Percentiles rank a stretch among this genome's conserved stretches.
Conservation (phyloP, 805 yeast species). For the Candida sphagnicola region DNA sequence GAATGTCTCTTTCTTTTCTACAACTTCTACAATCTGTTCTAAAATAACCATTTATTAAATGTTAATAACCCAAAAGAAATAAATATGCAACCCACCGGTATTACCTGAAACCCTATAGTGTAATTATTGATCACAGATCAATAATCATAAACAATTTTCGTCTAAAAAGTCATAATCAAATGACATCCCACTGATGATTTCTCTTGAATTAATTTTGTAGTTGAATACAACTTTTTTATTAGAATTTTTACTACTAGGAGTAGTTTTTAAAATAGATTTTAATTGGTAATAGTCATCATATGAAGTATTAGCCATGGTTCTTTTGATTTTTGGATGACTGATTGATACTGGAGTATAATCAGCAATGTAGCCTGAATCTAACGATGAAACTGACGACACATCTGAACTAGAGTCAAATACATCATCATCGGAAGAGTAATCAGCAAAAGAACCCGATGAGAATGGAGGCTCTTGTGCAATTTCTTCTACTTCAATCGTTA, state of each 20-base stretch:
- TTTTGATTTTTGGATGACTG: background rate
- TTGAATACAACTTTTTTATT: slow-evolving; percentile 39
- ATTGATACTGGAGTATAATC: slow-evolving; percentile 2
- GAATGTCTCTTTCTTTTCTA: too few relatives aligned
- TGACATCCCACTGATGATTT: slow-evolving; percentile 39
- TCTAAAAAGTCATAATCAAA: slow-evolving; percentile 43
- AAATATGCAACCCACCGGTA: background rate
- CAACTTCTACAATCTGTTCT: too few relatives aligned
- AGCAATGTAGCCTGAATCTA: slow-evolving; percentile 7
- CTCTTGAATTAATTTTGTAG: slow-evolving; percentile 41
- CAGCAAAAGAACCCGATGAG: background rate
- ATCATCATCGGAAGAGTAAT: slow-evolving; percentile 6
- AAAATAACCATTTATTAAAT: background rate
- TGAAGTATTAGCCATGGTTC: background rate
- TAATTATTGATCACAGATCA: background rate
- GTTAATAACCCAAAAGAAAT: background rate
- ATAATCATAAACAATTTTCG: slow-evolving; percentile 24
- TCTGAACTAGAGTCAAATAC: slow-evolving; percentile 3
- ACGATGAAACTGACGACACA: slow-evolving; percentile 7
- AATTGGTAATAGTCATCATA: background rate
- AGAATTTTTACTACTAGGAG: slow-evolving; percentile 2
- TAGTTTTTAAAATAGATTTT: background rate
- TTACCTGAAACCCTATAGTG: too few relatives aligned
- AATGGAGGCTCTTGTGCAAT: background rate
- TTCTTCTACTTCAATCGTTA: background rate